Evolutionary conservation across 495 filamentous ascomycete species (phyloP).

Genomic region (Penicillium simplicissimum): DNA sequence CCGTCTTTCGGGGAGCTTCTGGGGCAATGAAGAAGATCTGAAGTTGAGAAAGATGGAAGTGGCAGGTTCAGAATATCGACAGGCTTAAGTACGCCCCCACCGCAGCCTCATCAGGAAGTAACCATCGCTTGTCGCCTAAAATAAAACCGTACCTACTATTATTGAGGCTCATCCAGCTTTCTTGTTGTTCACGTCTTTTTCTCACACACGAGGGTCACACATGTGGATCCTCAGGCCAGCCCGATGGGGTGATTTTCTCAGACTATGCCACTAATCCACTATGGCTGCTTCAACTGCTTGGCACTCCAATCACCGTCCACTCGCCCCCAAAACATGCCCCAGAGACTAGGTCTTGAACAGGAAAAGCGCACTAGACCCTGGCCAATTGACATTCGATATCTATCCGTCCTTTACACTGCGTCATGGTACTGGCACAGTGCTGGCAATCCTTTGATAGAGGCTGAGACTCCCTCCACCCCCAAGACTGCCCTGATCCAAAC

Average conservation of each 20-base stretch:
- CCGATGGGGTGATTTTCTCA: neutral
- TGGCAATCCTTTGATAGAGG: neutral
- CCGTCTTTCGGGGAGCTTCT: neutral
- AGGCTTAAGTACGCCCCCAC: constrained; percentile 8
- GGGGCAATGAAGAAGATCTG: neutral
- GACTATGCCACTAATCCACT: too few relatives aligned
- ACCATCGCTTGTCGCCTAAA: neutral
- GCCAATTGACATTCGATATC: neutral
- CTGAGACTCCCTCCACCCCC: neutral
- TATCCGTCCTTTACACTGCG: neutral
- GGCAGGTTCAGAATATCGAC: neutral
- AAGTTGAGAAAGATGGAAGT: neutral
- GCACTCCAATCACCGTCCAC: constrained; percentile 5
- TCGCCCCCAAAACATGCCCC: constrained; percentile 8
- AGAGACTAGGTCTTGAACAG: neutral
- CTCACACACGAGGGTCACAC: constrained; percentile 1
- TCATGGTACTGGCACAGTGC: neutral
- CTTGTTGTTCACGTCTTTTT: neutral
- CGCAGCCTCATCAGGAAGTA: neutral
- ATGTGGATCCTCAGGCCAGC: constrained; percentile 9
- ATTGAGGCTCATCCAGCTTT: constrained; percentile 7
- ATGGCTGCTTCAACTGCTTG: neutral
- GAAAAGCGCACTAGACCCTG: neutral
- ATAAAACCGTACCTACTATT: neutral
- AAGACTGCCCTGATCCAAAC: neutral